Conservation (phyloP, 2,329 filamentous ascomycete species). For the Hypoxylon rubiginosum region DNA sequence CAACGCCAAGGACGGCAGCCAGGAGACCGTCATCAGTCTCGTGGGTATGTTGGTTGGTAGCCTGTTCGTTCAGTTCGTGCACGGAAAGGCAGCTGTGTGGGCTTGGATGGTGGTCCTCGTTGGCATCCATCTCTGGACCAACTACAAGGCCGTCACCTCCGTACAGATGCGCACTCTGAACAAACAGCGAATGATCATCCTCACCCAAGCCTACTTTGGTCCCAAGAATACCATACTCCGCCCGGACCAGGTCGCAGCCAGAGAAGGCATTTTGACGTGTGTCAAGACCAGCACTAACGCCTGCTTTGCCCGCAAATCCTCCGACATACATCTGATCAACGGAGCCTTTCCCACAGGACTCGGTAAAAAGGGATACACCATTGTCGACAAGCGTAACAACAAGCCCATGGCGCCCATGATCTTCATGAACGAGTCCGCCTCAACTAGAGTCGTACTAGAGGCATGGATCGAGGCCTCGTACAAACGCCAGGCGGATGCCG, state of each 20-base stretch:
- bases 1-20: constrained; percentile 90
- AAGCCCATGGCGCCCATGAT: constrained; percentile 63
- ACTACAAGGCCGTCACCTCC: constrained; percentile 85
- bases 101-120: constrained; percentile 78
- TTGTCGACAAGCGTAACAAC: constrained; percentile 64
- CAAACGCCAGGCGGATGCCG: constrained; percentile 47
- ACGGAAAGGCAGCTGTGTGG: constrained; percentile 80
- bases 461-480: constrained; percentile 56
- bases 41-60: constrained; percentile 89
- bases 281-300: constrained; percentile 61
- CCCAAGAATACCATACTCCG: constrained; percentile 65
- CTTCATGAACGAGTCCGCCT: constrained; percentile 71
- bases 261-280: constrained; percentile 75
- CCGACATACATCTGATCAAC: constrained; percentile 38
- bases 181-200: constrained; percentile 84
- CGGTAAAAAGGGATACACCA: constrained; percentile 68
- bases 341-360: constrained; percentile 63
- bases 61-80: constrained; percentile 81
- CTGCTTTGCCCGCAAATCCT: constrained; percentile 54
- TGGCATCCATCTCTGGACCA: constrained; percentile 82
- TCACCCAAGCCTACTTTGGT: constrained; percentile 73
- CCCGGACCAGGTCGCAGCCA: constrained; percentile 74
- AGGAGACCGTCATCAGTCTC: constrained; percentile 93
- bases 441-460: constrained; percentile 53
- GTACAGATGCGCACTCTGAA: constrained; percentile 90